These are phyloP conservation scores for Domatiomyces catenatus DNA, from an alignment of 2,329 filamentous ascomycete genomes.

Conservation along the genomic window DNA sequence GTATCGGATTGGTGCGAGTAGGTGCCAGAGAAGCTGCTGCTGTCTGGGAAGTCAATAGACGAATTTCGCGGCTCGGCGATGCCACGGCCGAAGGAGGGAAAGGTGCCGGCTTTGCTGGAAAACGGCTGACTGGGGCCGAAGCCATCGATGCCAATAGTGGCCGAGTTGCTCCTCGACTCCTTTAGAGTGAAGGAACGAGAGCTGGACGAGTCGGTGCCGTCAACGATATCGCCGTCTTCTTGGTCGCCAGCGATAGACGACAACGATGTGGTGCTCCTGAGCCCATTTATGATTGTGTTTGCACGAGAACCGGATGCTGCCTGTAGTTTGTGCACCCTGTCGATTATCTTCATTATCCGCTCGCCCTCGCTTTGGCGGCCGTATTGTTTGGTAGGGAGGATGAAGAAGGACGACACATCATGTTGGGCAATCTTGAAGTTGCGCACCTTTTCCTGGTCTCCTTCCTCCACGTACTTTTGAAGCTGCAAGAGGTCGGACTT, in stretches of 20 bases:
- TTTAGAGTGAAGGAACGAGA: conserved; percentile 32
- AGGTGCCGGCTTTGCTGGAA: conserved; percentile 3
- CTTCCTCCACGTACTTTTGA: conserved; percentile 57
- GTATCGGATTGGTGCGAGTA: conserved; percentile 17
- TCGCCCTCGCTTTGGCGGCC: conserved; percentile 60
- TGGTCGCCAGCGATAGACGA: conserved; percentile 39
- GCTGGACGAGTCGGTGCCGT: conserved; percentile 37
- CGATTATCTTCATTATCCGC: conserved; percentile 57
- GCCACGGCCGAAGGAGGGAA: conserved; percentile 2
- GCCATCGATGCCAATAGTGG: conserved; percentile 16
- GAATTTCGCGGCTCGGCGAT: conserved; percentile 7
- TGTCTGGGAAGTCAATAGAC: conserved; percentile 20
- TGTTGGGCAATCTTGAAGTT: conserved; percentile 64
- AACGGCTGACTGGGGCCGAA: conserved; percentile 3
- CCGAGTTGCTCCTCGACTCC: conserved; percentile 25
- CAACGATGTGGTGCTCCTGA: conserved; percentile 36
- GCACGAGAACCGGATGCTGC: conserved; percentile 23
- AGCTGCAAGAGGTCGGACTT: conserved; percentile 66
- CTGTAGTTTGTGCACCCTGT: conserved; percentile 57
- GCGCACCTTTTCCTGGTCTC: conserved; percentile 54
- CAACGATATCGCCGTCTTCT: conserved; percentile 35
- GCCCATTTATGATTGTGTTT: conserved; percentile 24
- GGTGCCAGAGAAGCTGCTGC: conserved; percentile 21
- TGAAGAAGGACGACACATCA: conserved; percentile 85
- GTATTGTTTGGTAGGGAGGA: conserved; percentile 66